A percentile compares a stretch with the other conserved stretches of the same genome.
Evolutionary conservation across 192 early-diverging fungal genomes (phyloP).

Genomic region (Spizellomyces punctatus): DNA sequence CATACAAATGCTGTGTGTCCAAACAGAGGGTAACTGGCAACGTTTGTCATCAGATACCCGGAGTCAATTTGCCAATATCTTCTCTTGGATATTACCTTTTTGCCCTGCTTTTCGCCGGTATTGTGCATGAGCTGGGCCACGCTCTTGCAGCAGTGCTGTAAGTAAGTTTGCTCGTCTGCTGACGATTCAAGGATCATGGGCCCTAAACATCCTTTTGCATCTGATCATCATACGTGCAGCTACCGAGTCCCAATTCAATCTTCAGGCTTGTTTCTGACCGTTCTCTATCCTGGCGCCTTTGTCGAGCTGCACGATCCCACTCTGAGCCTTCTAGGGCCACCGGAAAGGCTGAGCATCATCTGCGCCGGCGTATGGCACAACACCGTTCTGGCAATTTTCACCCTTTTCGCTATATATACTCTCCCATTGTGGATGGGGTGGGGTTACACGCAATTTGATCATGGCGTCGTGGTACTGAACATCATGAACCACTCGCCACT

Average conservation of each 20-base stretch:
- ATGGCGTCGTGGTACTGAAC: slow-evolving; percentile 64
- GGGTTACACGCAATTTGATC: slow-evolving; percentile 52
- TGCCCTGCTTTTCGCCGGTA: slow-evolving; percentile 62
- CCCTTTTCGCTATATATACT: slow-evolving; percentile 41
- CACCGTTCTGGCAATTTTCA: slow-evolving; percentile 49
- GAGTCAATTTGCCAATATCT: slow-evolving; percentile 70
- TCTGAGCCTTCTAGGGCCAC: slow-evolving; percentile 45
- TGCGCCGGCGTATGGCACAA: slow-evolving; percentile 84
- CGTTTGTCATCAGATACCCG: slow-evolving; percentile 63
- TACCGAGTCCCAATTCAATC: slow-evolving; percentile 60
- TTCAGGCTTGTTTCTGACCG: slow-evolving; percentile 67
- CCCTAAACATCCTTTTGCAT: slow-evolving; percentile 3
- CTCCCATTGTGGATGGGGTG: slow-evolving; percentile 49
- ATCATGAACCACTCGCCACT: slow-evolving; percentile 59
- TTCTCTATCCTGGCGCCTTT: slow-evolving; percentile 80
- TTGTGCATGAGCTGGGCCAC: slow-evolving; percentile 76
- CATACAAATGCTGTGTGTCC: background rate
- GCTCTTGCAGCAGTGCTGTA: slow-evolving; percentile 72
- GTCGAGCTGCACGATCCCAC: slow-evolving; percentile 58
- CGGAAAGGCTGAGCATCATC: slow-evolving; percentile 58
- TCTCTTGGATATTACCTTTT: slow-evolving; percentile 68
- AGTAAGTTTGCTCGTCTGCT: slow-evolving; percentile 15
- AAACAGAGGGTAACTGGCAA: background rate
- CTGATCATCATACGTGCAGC: slow-evolving; percentile 30
- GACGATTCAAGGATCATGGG: background rate